These are phyloP conservation scores for Salix exigua DNA, from an alignment of 345 rosid species.

Conservation along the genomic window DNA sequence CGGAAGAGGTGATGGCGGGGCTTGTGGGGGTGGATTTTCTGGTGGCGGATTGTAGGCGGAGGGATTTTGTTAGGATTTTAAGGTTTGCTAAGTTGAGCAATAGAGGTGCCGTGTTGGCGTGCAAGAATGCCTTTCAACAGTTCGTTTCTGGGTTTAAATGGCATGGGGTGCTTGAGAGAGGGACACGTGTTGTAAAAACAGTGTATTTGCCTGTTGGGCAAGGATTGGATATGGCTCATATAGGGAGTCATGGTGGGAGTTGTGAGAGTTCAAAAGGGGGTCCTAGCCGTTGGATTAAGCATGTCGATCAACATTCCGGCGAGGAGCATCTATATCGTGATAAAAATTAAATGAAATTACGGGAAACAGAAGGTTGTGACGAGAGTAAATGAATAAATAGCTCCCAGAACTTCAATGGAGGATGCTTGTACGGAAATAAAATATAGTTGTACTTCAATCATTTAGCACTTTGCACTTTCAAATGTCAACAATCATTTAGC, in stretches of 20 bases:
- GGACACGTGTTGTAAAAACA: slow-evolving; percentile 61
- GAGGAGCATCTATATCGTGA: slow-evolving; percentile 66
- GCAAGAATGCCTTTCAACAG: slow-evolving; percentile 61
- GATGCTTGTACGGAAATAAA: not conserved
- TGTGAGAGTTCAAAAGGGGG: slow-evolving; percentile 13
- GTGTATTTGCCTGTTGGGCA: slow-evolving; percentile 67
- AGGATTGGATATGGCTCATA: slow-evolving; percentile 73
- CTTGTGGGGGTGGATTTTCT: slow-evolving; percentile 62
- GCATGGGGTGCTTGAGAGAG: slow-evolving; percentile 46
- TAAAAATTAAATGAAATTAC: not conserved
- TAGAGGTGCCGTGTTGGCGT: slow-evolving; percentile 71
- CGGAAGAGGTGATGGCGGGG: slow-evolving; percentile 49
- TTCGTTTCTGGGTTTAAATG: slow-evolving; percentile 48
- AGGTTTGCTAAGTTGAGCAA: slow-evolving; percentile 51
- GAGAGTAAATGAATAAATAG: not conserved
- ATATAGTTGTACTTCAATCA: not conserved
- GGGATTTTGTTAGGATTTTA: slow-evolving; percentile 56
- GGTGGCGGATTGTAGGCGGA: slow-evolving; percentile 62
- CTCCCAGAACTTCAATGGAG: not conserved
- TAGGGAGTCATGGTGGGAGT: slow-evolving; percentile 37
- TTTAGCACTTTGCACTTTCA: not conserved
- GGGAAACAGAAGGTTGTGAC: not conserved
- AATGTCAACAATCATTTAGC: not conserved
- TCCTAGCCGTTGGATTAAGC: slow-evolving; percentile 75
- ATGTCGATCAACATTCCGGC: slow-evolving; percentile 59